phyloP scores from a whole-genome alignment of 345 rosid species.

The Xanthoceras sorbifolium region DNA sequence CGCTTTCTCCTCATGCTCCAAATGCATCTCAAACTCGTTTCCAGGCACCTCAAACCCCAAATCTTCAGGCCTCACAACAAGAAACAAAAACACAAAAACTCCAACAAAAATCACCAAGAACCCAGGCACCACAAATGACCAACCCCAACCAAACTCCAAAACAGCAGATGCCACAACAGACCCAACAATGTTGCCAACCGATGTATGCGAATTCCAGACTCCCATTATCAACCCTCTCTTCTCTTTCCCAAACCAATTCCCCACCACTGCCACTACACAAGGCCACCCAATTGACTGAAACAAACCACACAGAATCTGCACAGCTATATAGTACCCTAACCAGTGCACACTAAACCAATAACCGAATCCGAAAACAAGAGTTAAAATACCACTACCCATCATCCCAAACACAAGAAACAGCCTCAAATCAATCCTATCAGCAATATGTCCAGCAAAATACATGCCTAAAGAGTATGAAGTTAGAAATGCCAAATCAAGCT shows the following conservation, averaged over 20 bases:
- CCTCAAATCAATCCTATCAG: conserved; percentile 83
- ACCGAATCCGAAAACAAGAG: conserved; percentile 71
- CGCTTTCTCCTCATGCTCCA: conserved; percentile 40
- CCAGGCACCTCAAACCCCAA: conserved; percentile 55
- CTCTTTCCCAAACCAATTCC: conserved; percentile 91
- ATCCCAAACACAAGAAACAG: conserved; percentile 87
- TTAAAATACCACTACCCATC: conserved; percentile 84
- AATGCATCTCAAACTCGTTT: conserved; percentile 61
- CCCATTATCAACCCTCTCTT: conserved; percentile 97
- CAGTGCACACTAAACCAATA: conserved; percentile 76
- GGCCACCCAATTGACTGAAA: conserved; percentile 99
- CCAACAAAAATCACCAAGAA: conserved; percentile 62
- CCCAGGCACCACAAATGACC: conserved; percentile 90
- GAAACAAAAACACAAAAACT: conserved; percentile 58
- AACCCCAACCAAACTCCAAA: conserved; percentile 94
- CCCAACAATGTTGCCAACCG: conserved; percentile 81
- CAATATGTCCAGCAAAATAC: conserved; percentile 88
- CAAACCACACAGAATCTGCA: conserved; percentile 77
- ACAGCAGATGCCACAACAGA: conserved; percentile 75
- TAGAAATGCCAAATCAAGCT: conserved; percentile 88
- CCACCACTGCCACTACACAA: conserved; percentile 87
- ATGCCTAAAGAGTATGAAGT: conserved; percentile 71
- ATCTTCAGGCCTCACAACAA: conserved; percentile 72
- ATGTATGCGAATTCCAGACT: conserved; percentile 85
- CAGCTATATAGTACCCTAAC: conserved; percentile 54